These are phyloP conservation scores for Skeletonema grethae DNA, from an alignment of 108 stramenopile genomes.

Conservation along the genomic window DNA sequence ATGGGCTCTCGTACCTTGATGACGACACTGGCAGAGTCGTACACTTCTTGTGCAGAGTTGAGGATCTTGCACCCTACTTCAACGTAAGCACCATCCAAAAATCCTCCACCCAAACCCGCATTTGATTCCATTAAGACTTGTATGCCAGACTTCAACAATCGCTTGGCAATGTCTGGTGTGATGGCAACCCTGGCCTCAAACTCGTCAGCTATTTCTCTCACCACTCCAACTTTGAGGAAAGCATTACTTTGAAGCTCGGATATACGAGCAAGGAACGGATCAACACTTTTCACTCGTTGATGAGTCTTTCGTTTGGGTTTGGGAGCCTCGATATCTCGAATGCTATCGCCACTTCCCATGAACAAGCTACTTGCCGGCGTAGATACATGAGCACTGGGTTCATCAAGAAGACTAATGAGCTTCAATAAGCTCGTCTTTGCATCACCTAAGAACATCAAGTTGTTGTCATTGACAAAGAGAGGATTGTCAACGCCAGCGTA, in stretches of 20 bases:
- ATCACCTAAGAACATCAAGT: constrained; percentile 82
- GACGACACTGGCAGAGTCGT: constrained; percentile 47
- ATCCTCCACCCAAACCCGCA: constrained; percentile 71
- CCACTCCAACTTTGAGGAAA: constrained; percentile 68
- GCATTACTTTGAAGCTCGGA: constrained; percentile 45
- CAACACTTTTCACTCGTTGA: constrained; percentile 15
- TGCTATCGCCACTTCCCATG: not conserved
- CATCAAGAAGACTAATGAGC: constrained; percentile 44
- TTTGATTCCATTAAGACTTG: constrained; percentile 54
- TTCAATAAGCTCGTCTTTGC: constrained; percentile 86
- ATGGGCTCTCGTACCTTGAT: constrained; percentile 74
- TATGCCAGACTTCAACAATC: constrained; percentile 56
- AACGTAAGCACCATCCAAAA: constrained; percentile 69
- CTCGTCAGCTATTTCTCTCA: constrained; percentile 59
- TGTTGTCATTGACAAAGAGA: constrained; percentile 84
- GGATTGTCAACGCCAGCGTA: constrained; percentile 92
- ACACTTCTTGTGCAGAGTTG: constrained; percentile 49
- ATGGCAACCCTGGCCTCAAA: constrained; percentile 65
- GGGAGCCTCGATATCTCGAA: constrained; percentile 4
- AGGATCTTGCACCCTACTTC: constrained; percentile 72
- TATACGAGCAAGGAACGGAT: constrained; percentile 50
- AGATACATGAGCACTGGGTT: not conserved
- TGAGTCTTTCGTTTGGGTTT: constrained; percentile 7
- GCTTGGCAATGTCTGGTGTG: constrained; percentile 55
- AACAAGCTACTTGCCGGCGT: not conserved